phyloP scores from a whole-genome alignment of 495 filamentous ascomycete genomes.

The Aspergillus haitiensis region DNA sequence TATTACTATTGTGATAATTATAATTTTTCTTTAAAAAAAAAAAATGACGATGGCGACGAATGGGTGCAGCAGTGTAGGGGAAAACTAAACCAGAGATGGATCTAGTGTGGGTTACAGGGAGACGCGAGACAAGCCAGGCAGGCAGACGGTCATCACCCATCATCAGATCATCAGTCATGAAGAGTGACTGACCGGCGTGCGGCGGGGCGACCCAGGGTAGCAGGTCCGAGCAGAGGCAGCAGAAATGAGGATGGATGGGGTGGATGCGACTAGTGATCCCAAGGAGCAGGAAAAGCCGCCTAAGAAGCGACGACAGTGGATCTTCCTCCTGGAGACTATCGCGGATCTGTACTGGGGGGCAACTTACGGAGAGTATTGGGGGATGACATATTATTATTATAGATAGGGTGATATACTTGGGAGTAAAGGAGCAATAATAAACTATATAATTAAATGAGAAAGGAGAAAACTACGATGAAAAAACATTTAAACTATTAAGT shows the following conservation, averaged over 20 bases:
- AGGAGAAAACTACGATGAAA: not conserved
- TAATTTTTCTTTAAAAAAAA: conserved; percentile 1
- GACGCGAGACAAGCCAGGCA: conserved; percentile 17
- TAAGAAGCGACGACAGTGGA: conserved; percentile 24
- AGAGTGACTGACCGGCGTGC: conserved; percentile 24
- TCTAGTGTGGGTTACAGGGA: conserved; percentile 22
- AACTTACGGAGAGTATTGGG: no score
- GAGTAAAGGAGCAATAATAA: no score
- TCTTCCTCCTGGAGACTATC: conserved; percentile 22
- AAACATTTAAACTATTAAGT: not conserved
- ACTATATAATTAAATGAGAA: not conserved
- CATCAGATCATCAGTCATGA: not conserved
- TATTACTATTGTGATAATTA: no score
- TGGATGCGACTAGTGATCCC: conserved; percentile 31
- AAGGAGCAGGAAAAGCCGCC: conserved; percentile 26
- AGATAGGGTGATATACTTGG: no score
- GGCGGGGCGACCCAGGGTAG: conserved; percentile 27
- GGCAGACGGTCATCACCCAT: not conserved
- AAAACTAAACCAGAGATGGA: conserved; percentile 20
- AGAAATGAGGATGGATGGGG: conserved; percentile 17
- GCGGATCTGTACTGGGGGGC: conserved; percentile 23
- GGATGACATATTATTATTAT: no score
- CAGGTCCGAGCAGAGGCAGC: conserved; percentile 26
- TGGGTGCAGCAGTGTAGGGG: conserved; percentile 12
- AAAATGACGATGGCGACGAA: conserved; percentile 19